Evolutionary conservation across 2,329 filamentous ascomycete species (phyloP), one percentile per base, ranked within the genome.

Genomic region (Diaporthe aspalathi): DNA sequence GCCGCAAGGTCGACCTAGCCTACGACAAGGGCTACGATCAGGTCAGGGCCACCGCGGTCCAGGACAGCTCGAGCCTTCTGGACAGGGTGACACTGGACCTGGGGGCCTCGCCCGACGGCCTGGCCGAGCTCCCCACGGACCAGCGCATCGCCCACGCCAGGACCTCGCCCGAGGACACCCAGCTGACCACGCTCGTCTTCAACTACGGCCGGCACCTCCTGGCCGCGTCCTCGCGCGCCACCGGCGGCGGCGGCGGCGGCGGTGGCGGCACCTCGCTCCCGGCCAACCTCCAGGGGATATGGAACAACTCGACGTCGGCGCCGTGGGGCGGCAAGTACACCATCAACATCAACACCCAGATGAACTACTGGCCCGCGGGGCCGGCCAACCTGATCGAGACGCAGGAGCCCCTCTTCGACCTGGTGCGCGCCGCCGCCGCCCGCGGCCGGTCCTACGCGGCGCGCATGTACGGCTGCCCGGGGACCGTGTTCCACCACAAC

Each of bases 301-400:
- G 79, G 81, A 81, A 81, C 49, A 72, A 78, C 2, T 68, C 77
- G 12, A 72, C 73, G 4, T 50, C 45, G 6, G 80, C 80, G 5
- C 73, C 78, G 20, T 82, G 81, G 80, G 79, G 78, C 1, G 78
- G 77, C 12, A 81, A 80, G 63, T 82, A 77, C 65, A 82, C 81
- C 1, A 78, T 81, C 35, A 82, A 82, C 67, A 81, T 82, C 74
- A 83, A 83, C 40, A 74, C 76, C 2, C 76, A 82, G 68, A 83
- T 82, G 81, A 82, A 82, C 72, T 82, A 83, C 47, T 71, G 69
- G 69, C 65, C 49, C 17, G 62, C 69, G 2, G 45, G 53, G 1
- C 62, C 83, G 0, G 82, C 83, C 62, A 76, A 79, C 14, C 76
- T 81, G 27, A 38, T 52, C 32, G 78, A 82, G 20, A 77, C 78